Base-by-base conservation (phyloP, 2,329 filamentous ascomycete species). In the Bretziella fagacearum region DNA sequence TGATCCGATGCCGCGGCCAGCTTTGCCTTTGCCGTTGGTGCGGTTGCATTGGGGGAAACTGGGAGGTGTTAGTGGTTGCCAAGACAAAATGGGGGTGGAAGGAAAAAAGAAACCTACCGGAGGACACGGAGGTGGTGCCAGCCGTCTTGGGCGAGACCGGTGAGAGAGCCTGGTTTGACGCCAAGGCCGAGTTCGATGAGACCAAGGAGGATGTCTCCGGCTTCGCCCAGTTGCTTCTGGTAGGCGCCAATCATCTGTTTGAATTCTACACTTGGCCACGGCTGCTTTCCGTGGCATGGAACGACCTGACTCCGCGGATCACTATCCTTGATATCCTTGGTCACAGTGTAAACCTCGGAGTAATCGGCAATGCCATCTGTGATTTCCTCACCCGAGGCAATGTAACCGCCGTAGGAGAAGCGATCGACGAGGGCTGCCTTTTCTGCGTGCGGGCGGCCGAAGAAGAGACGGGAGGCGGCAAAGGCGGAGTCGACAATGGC, bases 331-430 rank as follows among this genome's bases (percentile, higher is more conserved):
- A 71, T 55, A 42, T 70, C 67, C 49, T 70, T 70, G 10, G 64
- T 70, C 15, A 70, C 64, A 1, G 68, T 71, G 51, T 70, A 71
- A 26, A 71, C 69, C 54, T 71, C 68, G 1, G 64, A 68, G 52
- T 70, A 70, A 53, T 71, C 68, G 13, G 65, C 65, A 22, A 71
- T 60, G 29, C 66, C 66, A 46, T 66, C 60, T 2, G 65, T 68
- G 2, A 68, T 59, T 54, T 68, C 65, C 52, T 70, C 67, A 0
- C 67, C 67, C 0, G 64, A 68, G 20, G 66, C 68, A 41, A 70
- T 63, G 52, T 70, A 70, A 2, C 68, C 68, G 0, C 66, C 55
- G 41, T 67, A 70, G 52, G 64, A 69, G 51, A 62, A 59, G 11
- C 57, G 57, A 52, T 71, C 65, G 5, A 70, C 57, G 35, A 65